phyloP scores from a whole-genome alignment of 169 alveolate species.

The Plasmodium sp. region DNA sequence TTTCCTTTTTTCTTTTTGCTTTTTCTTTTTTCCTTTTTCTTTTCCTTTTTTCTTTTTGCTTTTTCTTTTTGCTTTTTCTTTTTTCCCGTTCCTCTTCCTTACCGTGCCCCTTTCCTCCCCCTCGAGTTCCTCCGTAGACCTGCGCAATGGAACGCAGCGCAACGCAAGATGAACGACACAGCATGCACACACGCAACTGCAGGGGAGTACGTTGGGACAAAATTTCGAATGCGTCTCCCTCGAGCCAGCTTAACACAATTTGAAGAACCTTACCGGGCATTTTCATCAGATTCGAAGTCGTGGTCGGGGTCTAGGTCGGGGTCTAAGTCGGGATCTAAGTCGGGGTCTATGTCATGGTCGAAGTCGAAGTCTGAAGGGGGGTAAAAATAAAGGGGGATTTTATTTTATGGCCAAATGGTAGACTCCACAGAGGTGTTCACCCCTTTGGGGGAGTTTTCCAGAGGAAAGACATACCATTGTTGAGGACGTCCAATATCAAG shows the following conservation, averaged over 20 bases:
- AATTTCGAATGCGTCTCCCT: background rate
- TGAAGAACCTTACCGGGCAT: background rate
- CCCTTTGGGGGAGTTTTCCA: background rate
- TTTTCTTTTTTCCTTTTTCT: background rate
- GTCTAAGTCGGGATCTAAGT: background rate
- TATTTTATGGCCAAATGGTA: background rate
- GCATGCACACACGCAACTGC: background rate
- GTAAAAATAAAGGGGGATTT: background rate
- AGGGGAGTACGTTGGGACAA: background rate
- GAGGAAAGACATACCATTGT: conserved; percentile 22
- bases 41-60: too few species aligned
- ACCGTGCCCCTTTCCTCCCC: background rate
- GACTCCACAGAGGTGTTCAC: background rate
- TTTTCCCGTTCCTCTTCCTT: background rate
- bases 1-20: background rate
- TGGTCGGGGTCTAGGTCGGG: background rate
- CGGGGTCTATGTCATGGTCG: background rate
- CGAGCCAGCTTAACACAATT: background rate
- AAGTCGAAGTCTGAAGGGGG: conserved; percentile 1
- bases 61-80: background rate
- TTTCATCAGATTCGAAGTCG: conserved; percentile 17
- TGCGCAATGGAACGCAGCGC: background rate
- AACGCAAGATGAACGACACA: background rate
- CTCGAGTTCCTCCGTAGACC: background rate
- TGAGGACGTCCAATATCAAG: conserved; percentile 46